Evolutionary conservation across 768 basidiomycete species (phyloP), one percentile per base, ranked within the genome.

Genomic region (Pisolithus tinctorius): DNA sequence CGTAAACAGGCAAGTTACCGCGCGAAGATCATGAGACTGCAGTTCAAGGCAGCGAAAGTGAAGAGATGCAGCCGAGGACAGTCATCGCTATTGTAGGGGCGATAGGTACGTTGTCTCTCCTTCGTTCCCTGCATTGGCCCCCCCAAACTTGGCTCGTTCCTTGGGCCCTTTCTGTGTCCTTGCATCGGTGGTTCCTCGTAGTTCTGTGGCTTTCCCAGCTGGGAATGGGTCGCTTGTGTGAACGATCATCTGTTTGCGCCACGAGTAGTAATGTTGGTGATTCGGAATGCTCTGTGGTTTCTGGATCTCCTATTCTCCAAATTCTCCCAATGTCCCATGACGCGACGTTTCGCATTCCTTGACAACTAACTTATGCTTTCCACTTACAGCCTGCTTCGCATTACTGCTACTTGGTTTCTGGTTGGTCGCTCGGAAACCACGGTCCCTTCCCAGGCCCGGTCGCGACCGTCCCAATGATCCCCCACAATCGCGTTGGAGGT

Each of bases 331-430:
- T 34, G 11, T 14, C 34, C 5, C 34, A 34, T 34, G 34, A 4
- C 13, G 34, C 34, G 2, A 13, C 34, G 11, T 14, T 29, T 7
- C 20, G 20, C 20, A 20, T 20, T 37, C 8, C 17, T 23, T 20
- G 30, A 37, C 10, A 34, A 17, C 47, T 17, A 17, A 47, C 27
- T 14, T 34, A 8, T 2, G 7, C 36, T 40, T 49, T 16, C 39
- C 20, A 9, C 40, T 36, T 14, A 17, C 47, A 67, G 65, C 57
- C 10, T 63, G 62, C 38, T 54, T 67, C 16, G 23, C 58, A 25
- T 36, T 57, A 13, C 56, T 67, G 27, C 38, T 66, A 47, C 44
- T 57, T 23, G 66, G 65, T 17, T 66, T 67, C 56, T 64, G 55
- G 49, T 38, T 59, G 47, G 65, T 67, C 47, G 58, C 58, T 42